These are phyloP conservation scores for Dictyostelium discoideum DNA, from an alignment of 78 protist species.

Conservation along the genomic window dicty_2.7 NC_007088.5:3220501-3221000, in stretches of 20 bases:
- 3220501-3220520: background rate
- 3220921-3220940: background rate
- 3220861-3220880: too few species aligned
- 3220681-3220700: background rate
- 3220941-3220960: conserved; percentile 8
- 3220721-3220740: background rate
- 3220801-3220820: too few species aligned
- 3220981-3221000: conserved; percentile 55
- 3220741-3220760: background rate
- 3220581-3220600: background rate
- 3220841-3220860: too few species aligned
- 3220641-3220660: background rate
- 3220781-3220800: background rate
- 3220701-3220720: background rate
- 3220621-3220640: background rate
- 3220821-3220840: too few species aligned
- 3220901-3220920: background rate
- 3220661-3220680: background rate
- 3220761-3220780: background rate
- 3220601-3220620: background rate
- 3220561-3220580: background rate
- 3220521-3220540: background rate
- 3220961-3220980: conserved; percentile 5
- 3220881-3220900: background rate
- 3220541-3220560: background rate